Base-by-base conservation (phyloP, 2,329 filamentous ascomycete genomes). In the Acrocalymma vagum region DNA sequence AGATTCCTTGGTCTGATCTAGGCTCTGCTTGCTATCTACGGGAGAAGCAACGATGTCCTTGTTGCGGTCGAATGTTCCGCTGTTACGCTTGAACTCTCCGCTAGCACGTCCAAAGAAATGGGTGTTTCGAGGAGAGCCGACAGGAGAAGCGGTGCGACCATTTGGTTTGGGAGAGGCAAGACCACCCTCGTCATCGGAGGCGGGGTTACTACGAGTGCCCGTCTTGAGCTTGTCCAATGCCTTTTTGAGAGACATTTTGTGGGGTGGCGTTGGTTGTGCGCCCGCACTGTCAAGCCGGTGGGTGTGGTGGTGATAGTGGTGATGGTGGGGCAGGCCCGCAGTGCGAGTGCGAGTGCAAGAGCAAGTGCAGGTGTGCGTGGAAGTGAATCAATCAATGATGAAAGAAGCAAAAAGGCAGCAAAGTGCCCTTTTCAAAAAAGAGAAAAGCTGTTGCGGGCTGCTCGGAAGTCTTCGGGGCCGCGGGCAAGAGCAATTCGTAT, bases 241-340 rank as follows among this genome's bases (percentile, higher is more conserved):
- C 58, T 75, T 76, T 55, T 76, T 77, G 51, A 77, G 70, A 37
- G 73, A 71, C 49, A 62, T 56, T 57, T 48, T 58, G 44, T 41
- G 45, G 28, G 26, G 37, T 24, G 45, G 36, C 48, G 41, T 31
- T 42, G 47, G n/a, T n/a, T n/a, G n/a, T n/a, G n/a, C n/a, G n/a
- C n/a, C n/a, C n/a, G n/a, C n/a, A n/a, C n/a, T n/a, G n/a, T n/a
- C n/a, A n/a, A n/a, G n/a, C n/a, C n/a, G n/a, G n/a, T n/a, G n/a
- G n/a, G n/a, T n/a, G n/a, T n/a, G n/a, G n/a, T n/a, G n/a, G n/a
- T n/a, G n/a, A n/a, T n/a, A n/a, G n/a, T n/a, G n/a, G n/a, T n/a
- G n/a, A n/a, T n/a, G n/a, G n/a, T n/a, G 39, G 25, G 27, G n/a
- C 33, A 24, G 24, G 24, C 22, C 13, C 30, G 29, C 29, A 28